Conservation (phyloP, 352 stramenopile species). For the Pythium oligandrum region DNA sequence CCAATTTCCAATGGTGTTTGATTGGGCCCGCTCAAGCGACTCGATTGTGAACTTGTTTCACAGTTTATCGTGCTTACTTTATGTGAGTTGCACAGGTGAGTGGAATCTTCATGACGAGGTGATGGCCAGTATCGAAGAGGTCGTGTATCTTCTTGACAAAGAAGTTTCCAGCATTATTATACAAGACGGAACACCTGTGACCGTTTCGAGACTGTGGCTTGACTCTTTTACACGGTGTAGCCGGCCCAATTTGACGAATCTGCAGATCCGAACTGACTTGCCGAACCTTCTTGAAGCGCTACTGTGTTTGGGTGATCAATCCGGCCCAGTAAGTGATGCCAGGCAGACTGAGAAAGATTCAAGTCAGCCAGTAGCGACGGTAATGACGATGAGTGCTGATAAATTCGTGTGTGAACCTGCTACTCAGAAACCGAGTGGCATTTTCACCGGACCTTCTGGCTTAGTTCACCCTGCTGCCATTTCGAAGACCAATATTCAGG, state of each 20-base stretch:
- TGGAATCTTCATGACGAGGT: conserved; percentile 10
- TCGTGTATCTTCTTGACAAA: neutral
- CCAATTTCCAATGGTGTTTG: conserved; percentile 29
- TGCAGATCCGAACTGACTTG: no score
- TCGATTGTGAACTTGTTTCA: neutral
- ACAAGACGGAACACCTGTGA: neutral
- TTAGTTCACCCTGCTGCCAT: no score
- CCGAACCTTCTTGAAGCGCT: no score
- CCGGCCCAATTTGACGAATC: neutral
- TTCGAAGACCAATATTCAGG: no score
- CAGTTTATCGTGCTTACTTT: neutral
- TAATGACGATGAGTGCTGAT: no score
- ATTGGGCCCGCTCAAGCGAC: neutral
- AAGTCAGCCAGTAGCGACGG: no score
- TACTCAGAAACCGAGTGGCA: no score
- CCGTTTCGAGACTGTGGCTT: neutral
- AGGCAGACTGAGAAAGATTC: no score
- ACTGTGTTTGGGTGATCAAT: no score
- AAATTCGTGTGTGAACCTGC: no score
- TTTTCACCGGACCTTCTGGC: no score
- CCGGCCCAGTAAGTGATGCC: no score
- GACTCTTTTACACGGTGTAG: neutral
- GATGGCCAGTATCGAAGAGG: conserved; percentile 26
- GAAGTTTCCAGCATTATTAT: neutral
- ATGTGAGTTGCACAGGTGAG: conserved; percentile 5